Base-by-base conservation (phyloP, 176 grass and related monocot species). In the Rhynchospora pubera region DNA sequence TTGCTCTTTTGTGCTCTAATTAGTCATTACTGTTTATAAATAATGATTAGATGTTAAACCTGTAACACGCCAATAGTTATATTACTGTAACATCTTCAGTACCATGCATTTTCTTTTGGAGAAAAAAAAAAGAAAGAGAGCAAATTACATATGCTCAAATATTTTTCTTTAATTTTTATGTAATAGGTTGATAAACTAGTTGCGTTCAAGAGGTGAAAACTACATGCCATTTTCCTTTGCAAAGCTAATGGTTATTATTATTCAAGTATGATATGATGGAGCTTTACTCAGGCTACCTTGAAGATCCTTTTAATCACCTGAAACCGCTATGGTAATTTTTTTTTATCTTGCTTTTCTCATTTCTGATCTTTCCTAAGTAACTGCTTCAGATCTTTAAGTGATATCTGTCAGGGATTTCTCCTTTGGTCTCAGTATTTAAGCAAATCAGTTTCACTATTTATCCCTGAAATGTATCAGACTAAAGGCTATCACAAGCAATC, bases 231-330 rank as follows among this genome's bases (percentile, higher is more conserved):
- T 30, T 81, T 60, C 57, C 19, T 81, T 22, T 62, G 18, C 39
- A 13, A 45, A 81, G 61, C 23, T 34, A 58, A 83, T 76, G 43
- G 47, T 22, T 88, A 76, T 73, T 88, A 66, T 73, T 88, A 62
- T 30, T 76, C 8, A 79, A 80, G 64, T 34, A 92, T 87, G 81
- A 10, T 85, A 89, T 88, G 69, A 99, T 99, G 93, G 91, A 96
- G 86, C 82, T 99, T 61, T 95, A 93, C 81, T 87, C 84, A 58
- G 89, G 84, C 39, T 90, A 91, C 85, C 96, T 93, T 61, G 90
- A 93, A 80, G 92, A 93, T 39, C 91, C 87, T 69, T 93, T 99
- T 85, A 84, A 93, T 87, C 87, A 89, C 64, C 79, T 85, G 66
- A 91, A 94, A 75, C 87, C 85, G 13, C 87, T 89, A 84, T 95